Evolutionary conservation across 2,329 filamentous ascomycete genomes (phyloP), one percentile per base, ranked within the genome.

Genomic region (Coleophoma crateriformis): DNA sequence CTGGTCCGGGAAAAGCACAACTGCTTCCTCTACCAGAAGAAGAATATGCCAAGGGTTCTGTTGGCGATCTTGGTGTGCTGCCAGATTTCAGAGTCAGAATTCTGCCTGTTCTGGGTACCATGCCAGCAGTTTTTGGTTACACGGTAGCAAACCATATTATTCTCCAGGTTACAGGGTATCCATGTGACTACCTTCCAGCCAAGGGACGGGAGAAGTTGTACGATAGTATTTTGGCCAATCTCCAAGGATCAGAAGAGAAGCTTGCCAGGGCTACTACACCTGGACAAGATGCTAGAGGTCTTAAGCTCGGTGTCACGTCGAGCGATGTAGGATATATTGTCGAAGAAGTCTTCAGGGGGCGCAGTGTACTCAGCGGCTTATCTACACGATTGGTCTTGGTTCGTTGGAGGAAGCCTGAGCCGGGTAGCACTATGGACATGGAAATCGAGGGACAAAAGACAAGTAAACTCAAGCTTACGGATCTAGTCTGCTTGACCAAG

Each of bases 51-150:
- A 95, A 94, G 68, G 94, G 94, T 15, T 76, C 83, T 15, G 90
- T 97, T 0, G 85, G 87, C 22, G 91, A 96, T 57, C 76, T 97
- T 0, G 88, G 90, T 40, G 88, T 95, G 0, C 78, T 99, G 46
- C 88, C 91, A 1, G 91, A 96, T 64, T 99, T 99, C 67, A 80
- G 94, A 20, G 89, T 96, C 10, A 80, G 94, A n/a, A 99, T 99
- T 50, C 70, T 99, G 8, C 94, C 94, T 0, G 94, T 99, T 0
- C 72, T 99, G 3, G 94, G 94, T 1, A 99, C 94, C 0, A 96
- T 99, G 91, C 94, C 94, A 0, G 92, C 94, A 2, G 85, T 97
- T 1, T 99, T 99, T 66, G 94, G 94, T 8, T 87, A 96, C 49
- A 88, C 87, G 0, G 82, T 88, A 8, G 94, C 94, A 4, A 99